Evolutionary conservation across 306 rosid species (phyloP), one percentile per base, ranked within the genome.

Genomic region (Cucumis cinereus): DNA sequence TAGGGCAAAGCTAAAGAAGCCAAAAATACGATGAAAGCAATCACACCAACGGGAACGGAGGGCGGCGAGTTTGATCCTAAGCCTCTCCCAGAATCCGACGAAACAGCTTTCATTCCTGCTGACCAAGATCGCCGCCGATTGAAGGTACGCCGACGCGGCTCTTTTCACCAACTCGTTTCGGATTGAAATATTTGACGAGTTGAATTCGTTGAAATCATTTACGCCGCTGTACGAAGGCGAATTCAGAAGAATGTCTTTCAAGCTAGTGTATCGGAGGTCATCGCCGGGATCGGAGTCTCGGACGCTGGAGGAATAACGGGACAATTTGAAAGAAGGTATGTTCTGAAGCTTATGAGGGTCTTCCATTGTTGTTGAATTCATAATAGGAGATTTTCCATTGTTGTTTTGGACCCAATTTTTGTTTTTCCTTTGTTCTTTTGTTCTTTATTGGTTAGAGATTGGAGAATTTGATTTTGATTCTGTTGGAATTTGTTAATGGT

Each of bases 91-190:
- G 35, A 92, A 86, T 6, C 77, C 77, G 9, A 61, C 77, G 20
- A 88, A 54, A 71, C 79, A 75, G 19, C 75, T 83, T 16, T 78
- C 77, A 45, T 90, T 82, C 45, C 81, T 81, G n/a, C 84, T 79
- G 16, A 43, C 82, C 73, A 87, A 63, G 4, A 81, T 12, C 2
- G 81, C 86, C 0, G 96, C 55, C 1, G 96, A 87, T 70, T 87
- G 93, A 1, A 92, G 79, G 41, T 92, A 90, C 8, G 82, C 83
- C 0, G 93, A 92, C 20, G 96, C 93, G 1, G 91, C 92, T 1
- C 86, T 88, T 77, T 89, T 90, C 9, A 92, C 92, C 23, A 88
- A 71, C 61, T 83, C 85, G 47, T 88, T 90, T 13, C 78, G 85
- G 3, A 90, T 87, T 53, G 80, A 14, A 43, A 90, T 87, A 74